Base-by-base conservation (phyloP, 305 asterid species). In the Fraxinus sp. region DNA sequence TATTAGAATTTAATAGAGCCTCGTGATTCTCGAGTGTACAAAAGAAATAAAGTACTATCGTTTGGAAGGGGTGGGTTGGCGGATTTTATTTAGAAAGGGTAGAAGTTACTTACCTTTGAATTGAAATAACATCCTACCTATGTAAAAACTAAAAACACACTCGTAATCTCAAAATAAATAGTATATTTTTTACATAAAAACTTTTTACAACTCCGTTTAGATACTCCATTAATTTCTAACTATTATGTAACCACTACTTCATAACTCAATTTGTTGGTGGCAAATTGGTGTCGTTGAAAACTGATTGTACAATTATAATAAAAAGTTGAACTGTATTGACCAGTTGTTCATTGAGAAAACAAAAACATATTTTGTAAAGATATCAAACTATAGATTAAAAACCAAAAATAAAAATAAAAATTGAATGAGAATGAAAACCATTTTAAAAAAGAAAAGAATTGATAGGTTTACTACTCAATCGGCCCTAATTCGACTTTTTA, bases 371-470 rank as follows among this genome's bases (percentile, higher is more conserved):
- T 44, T 44, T 46, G 59, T n/a, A 46, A 46, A 46, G 5, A 46
- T 16, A 11, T 14, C 1, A 13, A 46, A 44, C 52, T 10, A 44
- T 44, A 44, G 16, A 44, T 10, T 44, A 46, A 78, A 81, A 82
- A 55, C 73, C 36, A 7, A 74, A 62, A 37, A 11, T 59, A 41
- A 33, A 44, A 20, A 70, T 55, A 72, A 7, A 82, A 14, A 32
- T 32, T 3, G 35, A 39, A 39, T 39, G 46, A 39, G 9, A 33
- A 79, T 10, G 5, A 44, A 44, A 10, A 44, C 16, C 14, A 11
- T 44, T 44, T 77, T 1, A 39, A 86, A 81, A 18, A 81, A 4
- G 74, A 80, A 32, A 32, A 18, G 49, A 46, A 46, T 14, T 14
- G 59, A 14, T 46, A 13, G 59, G 18, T 4, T 46, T 11, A 46